Conservation (phyloP, 2,329 filamentous ascomycete genomes). For the Diaporthe velutina region DNA sequence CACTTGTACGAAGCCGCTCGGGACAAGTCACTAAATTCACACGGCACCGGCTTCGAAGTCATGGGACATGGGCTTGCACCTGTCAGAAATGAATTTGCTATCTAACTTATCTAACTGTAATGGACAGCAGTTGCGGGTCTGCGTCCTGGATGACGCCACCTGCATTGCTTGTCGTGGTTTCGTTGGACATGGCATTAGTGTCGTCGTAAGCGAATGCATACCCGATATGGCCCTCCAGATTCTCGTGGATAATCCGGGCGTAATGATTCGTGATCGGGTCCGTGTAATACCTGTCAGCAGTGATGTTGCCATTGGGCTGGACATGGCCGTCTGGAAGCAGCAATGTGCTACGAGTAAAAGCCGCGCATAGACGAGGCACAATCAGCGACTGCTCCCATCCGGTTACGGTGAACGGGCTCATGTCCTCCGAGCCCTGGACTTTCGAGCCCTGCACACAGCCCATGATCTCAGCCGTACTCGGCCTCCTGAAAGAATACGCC, state of each 20-base stretch:
- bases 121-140: background rate
- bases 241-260: slow-evolving; percentile 16
- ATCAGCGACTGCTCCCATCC: background rate
- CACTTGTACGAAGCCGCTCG: too few relatives aligned
- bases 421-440: background rate
- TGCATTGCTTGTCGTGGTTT: slow-evolving; percentile 26
- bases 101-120: slow-evolving; percentile 7
- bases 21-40: background rate
- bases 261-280: slow-evolving; percentile 10
- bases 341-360: slow-evolving; percentile 25
- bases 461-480: slow-evolving; percentile 27
- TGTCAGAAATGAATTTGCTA: background rate
- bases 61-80: too few relatives aligned
- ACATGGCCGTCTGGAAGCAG: background rate
- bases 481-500: slow-evolving; percentile 15
- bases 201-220: slow-evolving; percentile 35
- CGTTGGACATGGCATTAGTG: background rate
- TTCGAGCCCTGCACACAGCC: slow-evolving; percentile 25
- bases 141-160: slow-evolving; percentile 28
- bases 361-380: slow-evolving; percentile 31
- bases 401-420: slow-evolving; percentile 7
- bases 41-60: background rate
- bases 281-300: slow-evolving; percentile 15
- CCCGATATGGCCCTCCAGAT: background rate
- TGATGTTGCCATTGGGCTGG: slow-evolving; percentile 24